Percentiles rank a stretch among this genome's conserved stretches.
phyloP scores from a whole-genome alignment of 2,329 filamentous ascomycete species.

The Mycosphaerella sp. region DNA sequence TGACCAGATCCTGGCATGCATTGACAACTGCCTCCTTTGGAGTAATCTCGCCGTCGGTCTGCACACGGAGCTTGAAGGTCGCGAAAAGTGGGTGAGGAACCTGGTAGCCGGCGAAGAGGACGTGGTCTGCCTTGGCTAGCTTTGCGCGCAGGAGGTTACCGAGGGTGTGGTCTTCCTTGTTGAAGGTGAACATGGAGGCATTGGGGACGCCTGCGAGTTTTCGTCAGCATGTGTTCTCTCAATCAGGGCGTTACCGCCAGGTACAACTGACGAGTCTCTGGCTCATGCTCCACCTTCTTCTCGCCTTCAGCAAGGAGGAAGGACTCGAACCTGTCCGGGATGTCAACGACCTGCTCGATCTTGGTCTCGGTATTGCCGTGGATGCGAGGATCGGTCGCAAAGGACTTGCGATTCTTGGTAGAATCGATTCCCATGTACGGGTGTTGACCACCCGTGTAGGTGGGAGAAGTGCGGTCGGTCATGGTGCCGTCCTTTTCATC shows the following conservation, averaged over 20 bases:
- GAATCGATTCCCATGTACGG: conserved; percentile 10
- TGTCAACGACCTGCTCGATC: conserved; percentile 28
- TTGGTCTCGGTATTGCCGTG: conserved; percentile 19
- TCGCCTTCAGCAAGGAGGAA: conserved; percentile 83
- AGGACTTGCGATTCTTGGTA: conserved; percentile 13
- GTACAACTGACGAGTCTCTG: conserved; percentile 70
- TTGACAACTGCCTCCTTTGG: conserved; percentile 83
- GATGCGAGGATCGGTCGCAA: conserved; percentile 18
- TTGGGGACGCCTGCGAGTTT: conserved; percentile 69
- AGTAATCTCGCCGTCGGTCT: conserved; percentile 81
- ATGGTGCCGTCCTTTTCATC: conserved; percentile 10
- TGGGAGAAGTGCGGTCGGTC: conserved; percentile 12
- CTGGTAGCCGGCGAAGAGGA: conserved; percentile 90
- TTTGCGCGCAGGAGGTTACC: conserved; percentile 83
- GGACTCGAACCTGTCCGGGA: conserved; percentile 69
- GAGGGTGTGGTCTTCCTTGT: conserved; percentile 77
- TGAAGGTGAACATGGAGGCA: conserved; percentile 89
- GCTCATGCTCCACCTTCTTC: conserved; percentile 85
- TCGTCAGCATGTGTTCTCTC: not conserved
- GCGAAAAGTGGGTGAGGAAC: conserved; percentile 43
- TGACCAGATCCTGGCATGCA: conserved; percentile 74
- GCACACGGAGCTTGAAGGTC: conserved; percentile 64
- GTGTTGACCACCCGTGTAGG: conserved; percentile 7
- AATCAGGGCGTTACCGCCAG: not conserved
- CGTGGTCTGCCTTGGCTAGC: conserved; percentile 74